Conservation (phyloP, 2,329 filamentous ascomycete genomes). For the Colletotrichum sublineola region DNA sequence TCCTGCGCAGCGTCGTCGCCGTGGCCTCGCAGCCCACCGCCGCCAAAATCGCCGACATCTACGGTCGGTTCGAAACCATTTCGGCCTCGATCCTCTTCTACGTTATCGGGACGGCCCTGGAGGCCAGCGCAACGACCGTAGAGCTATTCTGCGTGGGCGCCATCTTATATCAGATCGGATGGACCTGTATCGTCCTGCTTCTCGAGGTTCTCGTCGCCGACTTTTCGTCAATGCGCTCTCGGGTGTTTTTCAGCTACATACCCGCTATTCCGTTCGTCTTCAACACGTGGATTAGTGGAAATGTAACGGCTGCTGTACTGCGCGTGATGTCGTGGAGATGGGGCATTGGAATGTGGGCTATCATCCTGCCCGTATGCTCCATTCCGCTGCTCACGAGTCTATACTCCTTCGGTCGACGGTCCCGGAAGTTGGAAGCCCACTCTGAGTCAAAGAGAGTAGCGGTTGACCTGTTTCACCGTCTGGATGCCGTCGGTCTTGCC, state of each 20-base stretch:
- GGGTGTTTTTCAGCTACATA: slow-evolving; percentile 73
- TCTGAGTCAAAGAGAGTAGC: slow-evolving; percentile 49
- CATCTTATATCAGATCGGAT: slow-evolving; percentile 70
- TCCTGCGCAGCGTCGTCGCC: slow-evolving; percentile 70
- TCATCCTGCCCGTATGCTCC: slow-evolving; percentile 70
- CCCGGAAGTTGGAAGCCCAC: slow-evolving; percentile 49
- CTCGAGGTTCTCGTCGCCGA: slow-evolving; percentile 73
- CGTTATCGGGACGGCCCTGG: slow-evolving; percentile 65
- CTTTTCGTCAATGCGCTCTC: slow-evolving; percentile 69
- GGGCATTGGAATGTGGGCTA: slow-evolving; percentile 75
- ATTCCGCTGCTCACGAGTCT: slow-evolving; percentile 64
- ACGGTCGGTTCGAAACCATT: slow-evolving; percentile 72
- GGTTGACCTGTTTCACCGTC: slow-evolving; percentile 66
- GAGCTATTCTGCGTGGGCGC: slow-evolving; percentile 66
- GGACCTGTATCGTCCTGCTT: slow-evolving; percentile 68
- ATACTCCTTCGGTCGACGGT: slow-evolving; percentile 57
- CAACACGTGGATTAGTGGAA: slow-evolving; percentile 75
- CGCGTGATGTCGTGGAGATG: slow-evolving; percentile 67
- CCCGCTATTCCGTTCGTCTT: slow-evolving; percentile 70
- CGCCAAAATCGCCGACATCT: slow-evolving; percentile 73
- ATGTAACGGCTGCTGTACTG: slow-evolving; percentile 66
- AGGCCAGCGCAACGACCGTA: slow-evolving; percentile 63
- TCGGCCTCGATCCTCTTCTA: slow-evolving; percentile 69
- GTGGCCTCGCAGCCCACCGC: slow-evolving; percentile 70
- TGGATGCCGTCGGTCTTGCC: slow-evolving; percentile 65